A percentile compares a stretch with the other conserved stretches of the same genome.
These are phyloP conservation scores for Cercospora sesami DNA, from an alignment of 2,329 filamentous ascomycete species.

Conservation along the genomic window DNA sequence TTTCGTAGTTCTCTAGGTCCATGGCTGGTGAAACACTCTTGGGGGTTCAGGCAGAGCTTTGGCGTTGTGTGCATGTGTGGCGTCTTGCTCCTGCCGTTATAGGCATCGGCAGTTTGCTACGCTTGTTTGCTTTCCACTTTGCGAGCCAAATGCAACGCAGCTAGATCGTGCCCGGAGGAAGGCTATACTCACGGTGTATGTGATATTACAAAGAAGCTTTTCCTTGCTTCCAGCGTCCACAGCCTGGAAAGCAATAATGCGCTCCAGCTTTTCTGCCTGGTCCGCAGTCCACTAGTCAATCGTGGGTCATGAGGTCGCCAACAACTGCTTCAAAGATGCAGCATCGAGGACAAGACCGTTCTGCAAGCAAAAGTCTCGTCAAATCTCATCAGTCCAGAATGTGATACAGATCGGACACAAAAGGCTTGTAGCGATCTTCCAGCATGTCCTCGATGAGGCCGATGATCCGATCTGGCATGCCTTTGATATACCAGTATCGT, in stretches of 20 bases:
- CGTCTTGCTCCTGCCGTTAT: neutral
- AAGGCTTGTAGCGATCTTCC: slow-evolving; percentile 15
- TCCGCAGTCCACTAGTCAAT: neutral
- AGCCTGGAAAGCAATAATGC: too few relatives aligned
- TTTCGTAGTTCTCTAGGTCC: neutral
- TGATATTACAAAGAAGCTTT: neutral
- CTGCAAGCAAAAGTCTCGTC: neutral
- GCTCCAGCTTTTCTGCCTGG: too few relatives aligned
- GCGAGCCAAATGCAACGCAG: neutral
- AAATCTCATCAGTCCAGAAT: slow-evolving; percentile 6
- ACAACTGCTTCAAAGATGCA: neutral
- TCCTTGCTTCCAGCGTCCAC: neutral
- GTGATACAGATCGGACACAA: slow-evolving; percentile 12
- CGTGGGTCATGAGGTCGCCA: neutral
- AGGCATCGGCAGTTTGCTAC: neutral
- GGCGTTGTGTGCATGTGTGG: neutral
- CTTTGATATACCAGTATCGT: slow-evolving; percentile 17
- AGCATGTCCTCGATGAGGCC: slow-evolving; percentile 13
- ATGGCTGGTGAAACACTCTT: neutral
- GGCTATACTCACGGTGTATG: neutral
- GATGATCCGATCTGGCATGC: slow-evolving; percentile 11
- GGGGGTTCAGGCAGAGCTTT: neutral
- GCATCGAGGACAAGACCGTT: neutral
- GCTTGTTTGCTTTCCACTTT: neutral
- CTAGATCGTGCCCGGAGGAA: neutral